These are phyloP conservation scores for Physcomitrellopsis africana DNA, from an alignment of 225 moss, liverwort and hornwort species.

Conservation along the genomic window DNA sequence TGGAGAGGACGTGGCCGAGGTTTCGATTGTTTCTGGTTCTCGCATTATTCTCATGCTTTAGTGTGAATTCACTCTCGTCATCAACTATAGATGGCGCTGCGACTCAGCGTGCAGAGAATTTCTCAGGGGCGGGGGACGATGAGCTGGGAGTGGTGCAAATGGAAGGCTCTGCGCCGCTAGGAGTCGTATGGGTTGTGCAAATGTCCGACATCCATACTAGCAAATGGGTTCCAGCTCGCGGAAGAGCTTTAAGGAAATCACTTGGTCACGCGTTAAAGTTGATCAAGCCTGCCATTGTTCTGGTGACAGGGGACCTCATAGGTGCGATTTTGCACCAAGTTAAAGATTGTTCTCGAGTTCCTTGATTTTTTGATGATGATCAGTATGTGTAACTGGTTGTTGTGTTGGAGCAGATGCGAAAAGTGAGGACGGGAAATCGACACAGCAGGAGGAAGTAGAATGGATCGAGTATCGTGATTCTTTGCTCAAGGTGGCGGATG, in stretches of 20 bases:
- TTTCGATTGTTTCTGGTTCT: neutral
- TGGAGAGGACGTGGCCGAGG: slow-evolving; percentile 14
- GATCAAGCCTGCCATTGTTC: slow-evolving; percentile 75
- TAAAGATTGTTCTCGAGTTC: neutral
- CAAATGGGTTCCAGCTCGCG: slow-evolving; percentile 67
- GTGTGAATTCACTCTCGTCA: neutral
- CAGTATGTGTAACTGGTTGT: neutral
- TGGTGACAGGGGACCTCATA: slow-evolving; percentile 85
- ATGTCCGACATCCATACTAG: slow-evolving; percentile 93
- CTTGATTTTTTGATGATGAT: neutral
- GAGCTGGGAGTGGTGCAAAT: slow-evolving; percentile 38
- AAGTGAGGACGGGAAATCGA: slow-evolving; percentile 61
- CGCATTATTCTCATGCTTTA: neutral
- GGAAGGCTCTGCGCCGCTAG: slow-evolving; percentile 39
- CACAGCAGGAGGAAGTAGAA: slow-evolving; percentile 79
- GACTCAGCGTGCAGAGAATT: neutral
- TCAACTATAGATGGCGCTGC: neutral
- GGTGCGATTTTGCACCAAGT: slow-evolving; percentile 40
- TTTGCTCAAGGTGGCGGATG: slow-evolving; percentile 52
- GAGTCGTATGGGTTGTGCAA: slow-evolving; percentile 89
- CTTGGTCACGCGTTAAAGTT: slow-evolving; percentile 55
- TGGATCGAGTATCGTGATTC: slow-evolving; percentile 77
- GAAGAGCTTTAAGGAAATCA: slow-evolving; percentile 57
- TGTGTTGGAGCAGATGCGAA: slow-evolving; percentile 74
- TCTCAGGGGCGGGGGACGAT: neutral